A percentile compares a stretch with the other conserved stretches of the same genome.
These are phyloP conservation scores for Calvatia gigantea DNA, from an alignment of 768 basidiomycete species.

Conservation along the genomic window DNA sequence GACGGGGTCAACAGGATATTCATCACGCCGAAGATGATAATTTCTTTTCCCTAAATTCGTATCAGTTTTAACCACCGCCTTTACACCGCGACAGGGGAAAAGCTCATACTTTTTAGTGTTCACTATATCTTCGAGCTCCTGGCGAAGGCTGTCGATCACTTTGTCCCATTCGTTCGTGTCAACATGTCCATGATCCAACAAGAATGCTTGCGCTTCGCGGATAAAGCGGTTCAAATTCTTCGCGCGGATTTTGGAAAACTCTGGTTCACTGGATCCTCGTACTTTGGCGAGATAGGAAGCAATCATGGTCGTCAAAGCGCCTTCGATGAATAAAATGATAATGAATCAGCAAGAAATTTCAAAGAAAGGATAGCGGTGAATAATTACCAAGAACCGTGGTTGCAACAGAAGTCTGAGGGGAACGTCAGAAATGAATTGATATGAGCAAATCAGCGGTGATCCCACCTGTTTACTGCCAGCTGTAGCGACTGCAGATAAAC, in stretches of 20 bases:
- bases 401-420: slow-evolving; percentile 29
- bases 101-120: slow-evolving; percentile 23
- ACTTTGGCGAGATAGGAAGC: slow-evolving; percentile 72
- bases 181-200: slow-evolving; percentile 52
- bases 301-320: slow-evolving; percentile 63
- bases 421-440: background rate
- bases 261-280: slow-evolving; percentile 69
- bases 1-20: background rate
- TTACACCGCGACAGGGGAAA: background rate
- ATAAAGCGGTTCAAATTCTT: slow-evolving; percentile 67
- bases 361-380: background rate
- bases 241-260: slow-evolving; percentile 49
- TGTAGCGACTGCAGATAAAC: slow-evolving; percentile 45
- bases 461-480: slow-evolving; percentile 39
- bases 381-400: slow-evolving; percentile 35
- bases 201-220: slow-evolving; percentile 55
- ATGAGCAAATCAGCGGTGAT: background rate
- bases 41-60: slow-evolving; percentile 7
- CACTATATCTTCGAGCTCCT: slow-evolving; percentile 25
- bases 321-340: slow-evolving; percentile 28
- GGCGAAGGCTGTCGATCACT: slow-evolving; percentile 21
- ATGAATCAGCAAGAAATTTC: background rate
- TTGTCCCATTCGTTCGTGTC: slow-evolving; percentile 31
- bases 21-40: background rate
- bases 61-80: background rate